These are phyloP conservation scores for Acanthamoeba pearcei DNA, from an alignment of 208 protist species.

Conservation along the genomic window DNA sequence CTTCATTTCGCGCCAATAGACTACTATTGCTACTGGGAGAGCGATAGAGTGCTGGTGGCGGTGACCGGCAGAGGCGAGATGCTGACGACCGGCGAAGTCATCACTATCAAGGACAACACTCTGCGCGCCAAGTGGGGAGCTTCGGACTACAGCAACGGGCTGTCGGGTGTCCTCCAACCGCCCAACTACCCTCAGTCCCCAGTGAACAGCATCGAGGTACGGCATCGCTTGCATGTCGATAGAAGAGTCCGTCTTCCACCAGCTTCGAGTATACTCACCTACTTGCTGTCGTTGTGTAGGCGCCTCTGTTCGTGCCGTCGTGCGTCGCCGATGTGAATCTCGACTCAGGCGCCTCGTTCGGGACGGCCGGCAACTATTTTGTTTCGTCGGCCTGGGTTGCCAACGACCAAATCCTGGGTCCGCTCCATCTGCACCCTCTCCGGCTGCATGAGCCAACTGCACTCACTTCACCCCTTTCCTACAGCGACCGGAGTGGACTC, in stretches of 20 bases:
- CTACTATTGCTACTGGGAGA: conserved; percentile 75
- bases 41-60: conserved; percentile 54
- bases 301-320: neutral
- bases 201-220: neutral
- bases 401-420: neutral
- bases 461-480: neutral
- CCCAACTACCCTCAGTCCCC: neutral
- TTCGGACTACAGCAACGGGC: conserved; percentile 36
- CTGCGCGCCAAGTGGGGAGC: neutral
- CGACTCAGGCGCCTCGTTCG: neutral
- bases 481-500: neutral
- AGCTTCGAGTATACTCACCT: neutral
- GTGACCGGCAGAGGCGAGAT: conserved; percentile 68
- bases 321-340: neutral
- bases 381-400: neutral
- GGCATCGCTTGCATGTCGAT: neutral
- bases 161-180: neutral
- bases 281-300: neutral
- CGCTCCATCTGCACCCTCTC: neutral
- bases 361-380: neutral
- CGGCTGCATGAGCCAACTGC: neutral
- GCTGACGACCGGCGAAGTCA: neutral
- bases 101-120: conserved; percentile 34
- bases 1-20: conserved; percentile 17
- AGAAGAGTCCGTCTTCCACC: neutral